These are phyloP conservation scores for Olyra latifolia DNA, from an alignment of 176 grass and related monocot species.

Conservation along the genomic window DNA sequence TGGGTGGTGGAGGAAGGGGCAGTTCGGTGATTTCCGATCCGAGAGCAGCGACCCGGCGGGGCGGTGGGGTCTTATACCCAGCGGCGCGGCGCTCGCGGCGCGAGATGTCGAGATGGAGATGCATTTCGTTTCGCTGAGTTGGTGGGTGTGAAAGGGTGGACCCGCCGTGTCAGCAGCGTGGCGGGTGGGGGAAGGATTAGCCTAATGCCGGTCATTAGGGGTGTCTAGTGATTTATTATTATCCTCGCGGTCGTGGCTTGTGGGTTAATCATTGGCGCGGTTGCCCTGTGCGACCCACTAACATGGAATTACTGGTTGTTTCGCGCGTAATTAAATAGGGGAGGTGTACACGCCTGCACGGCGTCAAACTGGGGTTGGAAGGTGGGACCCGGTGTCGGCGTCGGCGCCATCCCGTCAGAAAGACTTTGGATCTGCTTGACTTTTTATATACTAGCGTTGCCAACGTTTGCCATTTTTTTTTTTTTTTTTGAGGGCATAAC, in stretches of 20 bases:
- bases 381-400: background rate
- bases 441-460: no score
- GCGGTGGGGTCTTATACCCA: constrained; percentile 19
- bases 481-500: no score
- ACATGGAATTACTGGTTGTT: background rate
- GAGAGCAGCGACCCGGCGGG: background rate
- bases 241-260: background rate
- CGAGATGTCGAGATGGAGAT: background rate
- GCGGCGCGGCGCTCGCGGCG: background rate
- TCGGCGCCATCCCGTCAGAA: background rate
- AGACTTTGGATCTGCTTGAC: no score
- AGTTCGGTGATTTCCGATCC: constrained; percentile 4
- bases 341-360: background rate
- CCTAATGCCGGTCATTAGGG: constrained; percentile 32
- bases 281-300: background rate
- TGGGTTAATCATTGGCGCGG: constrained; percentile 35
- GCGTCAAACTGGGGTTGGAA: background rate
- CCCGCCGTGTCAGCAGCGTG: constrained; percentile 31
- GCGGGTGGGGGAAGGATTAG: background rate
- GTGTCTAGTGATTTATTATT: constrained; percentile 23
- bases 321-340: background rate
- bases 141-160: background rate
- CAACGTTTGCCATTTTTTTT: no score
- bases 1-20: constrained; percentile 12
- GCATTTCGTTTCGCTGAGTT: background rate